These are phyloP conservation scores for Penicillium capsulatum DNA, from an alignment of 2,329 filamentous ascomycete genomes.

Conservation along the genomic window DNA sequence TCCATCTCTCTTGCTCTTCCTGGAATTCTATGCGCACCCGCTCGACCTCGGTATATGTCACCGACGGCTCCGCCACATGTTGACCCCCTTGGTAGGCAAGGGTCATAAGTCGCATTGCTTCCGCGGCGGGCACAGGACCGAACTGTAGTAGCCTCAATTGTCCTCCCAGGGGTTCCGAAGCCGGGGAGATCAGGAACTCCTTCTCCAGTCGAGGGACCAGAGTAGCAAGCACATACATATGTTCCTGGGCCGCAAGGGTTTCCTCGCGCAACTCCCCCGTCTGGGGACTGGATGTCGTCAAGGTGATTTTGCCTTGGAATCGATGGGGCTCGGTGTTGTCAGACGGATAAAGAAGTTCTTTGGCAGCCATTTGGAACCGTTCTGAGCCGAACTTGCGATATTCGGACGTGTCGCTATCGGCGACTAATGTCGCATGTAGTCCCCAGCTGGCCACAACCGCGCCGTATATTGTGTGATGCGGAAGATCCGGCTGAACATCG, in stretches of 20 bases:
- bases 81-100: conserved; percentile 55
- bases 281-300: conserved; percentile 31
- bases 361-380: conserved; percentile 80
- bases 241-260: conserved; percentile 44
- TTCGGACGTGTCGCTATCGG: conserved; percentile 79
- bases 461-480: conserved; percentile 52
- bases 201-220: conserved; percentile 78
- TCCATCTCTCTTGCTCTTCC: conserved; percentile 63
- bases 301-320: conserved; percentile 53
- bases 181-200: conserved; percentile 76
- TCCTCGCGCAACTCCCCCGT: conserved; percentile 24
- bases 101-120: conserved; percentile 73
- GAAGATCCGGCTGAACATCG: conserved; percentile 19
- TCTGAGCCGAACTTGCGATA: conserved; percentile 73
- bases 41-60: conserved; percentile 69
- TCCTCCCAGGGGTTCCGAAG: conserved; percentile 65
- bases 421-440: conserved; percentile 82
- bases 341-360: conserved; percentile 62
- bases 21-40: conserved; percentile 62
- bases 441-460: conserved; percentile 87
- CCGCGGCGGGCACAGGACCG: conserved; percentile 59
- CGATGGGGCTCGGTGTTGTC: conserved; percentile 52
- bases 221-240: conserved; percentile 73
- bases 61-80: conserved; percentile 52
- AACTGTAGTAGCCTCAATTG: conserved; percentile 71